Conservation (phyloP, 2,329 filamentous ascomycete species). For the Fusarium luffae region DNA sequence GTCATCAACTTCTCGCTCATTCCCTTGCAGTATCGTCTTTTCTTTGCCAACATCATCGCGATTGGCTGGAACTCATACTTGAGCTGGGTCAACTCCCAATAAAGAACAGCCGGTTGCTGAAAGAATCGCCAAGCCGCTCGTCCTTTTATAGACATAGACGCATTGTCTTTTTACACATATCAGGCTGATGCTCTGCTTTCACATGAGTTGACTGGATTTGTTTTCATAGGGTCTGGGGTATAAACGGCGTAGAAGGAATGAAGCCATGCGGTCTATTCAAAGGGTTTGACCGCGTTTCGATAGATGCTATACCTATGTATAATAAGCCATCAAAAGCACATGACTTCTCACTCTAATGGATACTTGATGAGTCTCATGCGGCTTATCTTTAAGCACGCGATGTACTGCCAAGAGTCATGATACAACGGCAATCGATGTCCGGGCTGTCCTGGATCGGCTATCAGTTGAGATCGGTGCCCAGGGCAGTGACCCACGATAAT, state of each 20-base stretch:
- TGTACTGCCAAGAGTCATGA: constrained; percentile 26
- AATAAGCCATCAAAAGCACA: constrained; percentile 13
- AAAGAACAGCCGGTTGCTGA: constrained; percentile 3
- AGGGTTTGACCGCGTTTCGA: constrained; percentile 14
- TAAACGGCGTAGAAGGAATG: constrained; percentile 16
- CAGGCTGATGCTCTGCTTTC: neutral
- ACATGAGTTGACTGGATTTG: constrained; percentile 1
- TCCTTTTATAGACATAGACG: constrained; percentile 36
- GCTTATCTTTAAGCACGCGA: constrained; percentile 27
- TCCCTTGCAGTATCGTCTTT: constrained; percentile 82
- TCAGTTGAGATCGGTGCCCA: constrained; percentile 15
- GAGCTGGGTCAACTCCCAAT: constrained; percentile 68
- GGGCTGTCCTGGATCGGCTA: neutral
- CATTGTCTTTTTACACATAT: constrained; percentile 21
- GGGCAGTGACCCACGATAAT: constrained; percentile 7
- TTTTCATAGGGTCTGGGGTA: constrained; percentile 12
- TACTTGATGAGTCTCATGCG: constrained; percentile 8
- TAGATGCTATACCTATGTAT: constrained; percentile 30
- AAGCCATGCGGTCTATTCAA: constrained; percentile 7
- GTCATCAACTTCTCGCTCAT: constrained; percentile 88
- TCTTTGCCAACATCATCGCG: constrained; percentile 86
- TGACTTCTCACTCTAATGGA: constrained; percentile 12
- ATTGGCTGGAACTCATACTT: constrained; percentile 74
- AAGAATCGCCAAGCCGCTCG: neutral
- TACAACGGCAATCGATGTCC: constrained; percentile 19